Base-by-base conservation (phyloP, 1,139 yeast species). In the Hemisphaericaspora lyxosophila region DNA sequence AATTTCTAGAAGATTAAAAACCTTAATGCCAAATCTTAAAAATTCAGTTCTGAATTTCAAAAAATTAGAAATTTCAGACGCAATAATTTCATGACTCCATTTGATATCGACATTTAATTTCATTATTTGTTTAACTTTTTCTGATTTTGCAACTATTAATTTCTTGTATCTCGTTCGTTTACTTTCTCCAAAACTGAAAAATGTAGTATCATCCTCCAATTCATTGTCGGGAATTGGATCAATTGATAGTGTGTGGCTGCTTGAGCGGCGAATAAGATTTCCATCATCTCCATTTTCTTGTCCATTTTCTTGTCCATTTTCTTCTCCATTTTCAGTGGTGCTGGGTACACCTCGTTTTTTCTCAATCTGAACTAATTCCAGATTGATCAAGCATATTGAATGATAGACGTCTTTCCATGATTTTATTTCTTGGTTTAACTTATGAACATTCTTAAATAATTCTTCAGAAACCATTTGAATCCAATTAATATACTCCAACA, bases 51-150 rank as follows among this genome's bases (percentile, higher is more conserved):
- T 75, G 55, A 74, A 79, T 39, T 62, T 67, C 44, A 83, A 59
- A 43, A 75, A 81, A 37, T 71, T 73, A 35, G 83, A 80, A 15
- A 82, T 65, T 50, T 81, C 85, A 34, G 78, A 71, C 0, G 90
- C 89, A 8, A 82, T 50, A 3, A 57, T 51, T 50, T 83, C 90
- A 55, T 84, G 85, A 20, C 67, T 70, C 36, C 53, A 48, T 45
- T 71, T 76, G 29, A 77, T 55, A 17, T 62, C 69, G n/a, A 47
- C 35, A 39, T 64, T 68, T 28, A 71, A 46, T 13, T 49, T 58
- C 59, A 64, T 53, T 36, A 70, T 60, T 36, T 53, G 52, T 38
- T 61, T 59, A 26, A 67, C 60, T 35, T 59, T 57, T 15, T 67
- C 73, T 5, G 67, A 54, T 41, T 68, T 69, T 14, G 50, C 31